phyloP scores from a whole-genome alignment of 495 filamentous ascomycete species.

The Aspergillus sclerotiicarbonarius region DNA sequence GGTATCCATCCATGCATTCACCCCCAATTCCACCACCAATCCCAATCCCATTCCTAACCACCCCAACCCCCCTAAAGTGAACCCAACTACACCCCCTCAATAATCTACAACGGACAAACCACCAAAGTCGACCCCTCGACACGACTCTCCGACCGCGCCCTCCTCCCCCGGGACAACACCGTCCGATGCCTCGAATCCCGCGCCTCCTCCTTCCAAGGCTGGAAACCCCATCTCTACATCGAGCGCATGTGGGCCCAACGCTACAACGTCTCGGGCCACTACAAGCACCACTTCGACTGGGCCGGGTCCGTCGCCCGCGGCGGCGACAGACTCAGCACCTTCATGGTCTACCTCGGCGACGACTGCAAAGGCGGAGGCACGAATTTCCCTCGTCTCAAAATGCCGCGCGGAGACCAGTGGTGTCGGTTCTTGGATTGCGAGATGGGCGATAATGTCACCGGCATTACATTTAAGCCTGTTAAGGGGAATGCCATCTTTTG shows the following conservation, averaged over 20 bases:
- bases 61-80: constrained; percentile 26
- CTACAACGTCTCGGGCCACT: constrained; percentile 58
- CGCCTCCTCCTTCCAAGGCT: constrained; percentile 69
- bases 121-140: constrained; percentile 45
- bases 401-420: constrained; percentile 48
- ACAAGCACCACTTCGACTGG: constrained; percentile 61
- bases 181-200: constrained; percentile 69
- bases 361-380: constrained; percentile 62
- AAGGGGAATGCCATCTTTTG: constrained; percentile 74
- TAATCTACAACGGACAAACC: constrained; percentile 48
- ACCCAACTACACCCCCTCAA: constrained; percentile 52
- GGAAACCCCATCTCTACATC: constrained; percentile 56
- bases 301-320: constrained; percentile 38
- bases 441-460: constrained; percentile 18
- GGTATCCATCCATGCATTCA: constrained; percentile 30
- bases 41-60: not conserved
- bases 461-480: constrained; percentile 64
- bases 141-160: constrained; percentile 57
- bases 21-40: not conserved
- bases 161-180: constrained; percentile 55
- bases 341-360: constrained; percentile 63
- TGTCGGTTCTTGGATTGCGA: constrained; percentile 58
- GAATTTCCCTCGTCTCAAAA: constrained; percentile 53
- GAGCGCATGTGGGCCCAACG: constrained; percentile 62
- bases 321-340: constrained; percentile 51